These are phyloP conservation scores for Microthyrium microscopicum DNA, from an alignment of 2,329 filamentous ascomycete genomes.

Conservation along the genomic window DNA sequence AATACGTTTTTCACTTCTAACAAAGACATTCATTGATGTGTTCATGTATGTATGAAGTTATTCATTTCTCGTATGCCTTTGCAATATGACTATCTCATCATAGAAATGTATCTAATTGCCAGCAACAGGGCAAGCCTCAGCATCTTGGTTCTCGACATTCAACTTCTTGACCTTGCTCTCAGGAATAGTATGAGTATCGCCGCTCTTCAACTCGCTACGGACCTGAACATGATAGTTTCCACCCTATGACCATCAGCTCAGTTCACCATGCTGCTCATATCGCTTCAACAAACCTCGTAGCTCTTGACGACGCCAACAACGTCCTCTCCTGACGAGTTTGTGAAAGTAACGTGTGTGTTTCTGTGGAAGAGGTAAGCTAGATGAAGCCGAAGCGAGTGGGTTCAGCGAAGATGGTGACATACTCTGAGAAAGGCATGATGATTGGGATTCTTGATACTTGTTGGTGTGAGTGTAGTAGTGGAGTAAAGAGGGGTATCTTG, in stretches of 20 bases:
- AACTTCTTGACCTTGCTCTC: conserved; percentile 9
- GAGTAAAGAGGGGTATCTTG: no score
- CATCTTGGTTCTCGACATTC: conserved; percentile 7
- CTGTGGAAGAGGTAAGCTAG: conserved; percentile 2
- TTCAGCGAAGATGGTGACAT: background rate
- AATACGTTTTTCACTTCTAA: no score
- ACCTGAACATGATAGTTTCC: conserved; percentile 9
- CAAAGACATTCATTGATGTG: no score
- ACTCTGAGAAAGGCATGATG: conserved; percentile 8
- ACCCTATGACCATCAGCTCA: background rate
- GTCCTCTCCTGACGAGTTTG: conserved; percentile 8
- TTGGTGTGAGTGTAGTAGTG: background rate
- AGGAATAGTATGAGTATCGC: conserved; percentile 6
- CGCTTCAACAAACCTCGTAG: conserved; percentile 7
- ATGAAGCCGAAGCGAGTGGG: background rate
- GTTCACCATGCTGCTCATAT: background rate
- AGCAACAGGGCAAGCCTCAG: conserved; percentile 7
- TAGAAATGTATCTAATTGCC: conserved; percentile 1
- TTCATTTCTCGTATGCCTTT: background rate
- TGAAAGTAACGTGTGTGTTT: conserved; percentile 10
- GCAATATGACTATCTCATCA: background rate
- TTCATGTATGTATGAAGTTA: no score
- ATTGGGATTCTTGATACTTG: background rate
- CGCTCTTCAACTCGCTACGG: conserved; percentile 5
- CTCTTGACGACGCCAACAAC: conserved; percentile 9